Conservation (phyloP, 805 yeast species). For the Schizosaccharomyces cryophilus region DNA sequence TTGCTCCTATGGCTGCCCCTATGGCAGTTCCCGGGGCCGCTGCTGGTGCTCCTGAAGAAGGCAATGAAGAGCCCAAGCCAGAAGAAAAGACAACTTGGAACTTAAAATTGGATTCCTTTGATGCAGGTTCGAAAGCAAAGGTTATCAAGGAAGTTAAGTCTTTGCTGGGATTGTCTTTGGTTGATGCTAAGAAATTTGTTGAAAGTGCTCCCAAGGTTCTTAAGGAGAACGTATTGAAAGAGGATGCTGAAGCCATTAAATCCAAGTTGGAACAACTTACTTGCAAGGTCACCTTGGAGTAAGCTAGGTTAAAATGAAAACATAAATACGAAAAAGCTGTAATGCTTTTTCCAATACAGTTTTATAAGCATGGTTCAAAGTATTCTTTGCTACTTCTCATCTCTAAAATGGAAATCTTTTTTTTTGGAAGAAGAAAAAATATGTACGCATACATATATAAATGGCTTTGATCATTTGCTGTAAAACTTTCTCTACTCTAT, state of each 20-base stretch:
- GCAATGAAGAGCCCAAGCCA: slow-evolving; percentile 47
- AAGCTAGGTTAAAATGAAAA: slow-evolving; percentile 11
- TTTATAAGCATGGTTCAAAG: no score
- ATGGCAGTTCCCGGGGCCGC: slow-evolving; percentile 38
- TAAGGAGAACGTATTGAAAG: slow-evolving; percentile 90
- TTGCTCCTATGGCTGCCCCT: slow-evolving; percentile 55
- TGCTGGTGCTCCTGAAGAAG: slow-evolving; percentile 46
- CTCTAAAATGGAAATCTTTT: no score
- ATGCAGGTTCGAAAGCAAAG: slow-evolving; percentile 88
- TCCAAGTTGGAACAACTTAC: slow-evolving; percentile 80
- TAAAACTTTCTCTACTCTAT: no score
- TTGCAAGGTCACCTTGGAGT: slow-evolving; percentile 78
- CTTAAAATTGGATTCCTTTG: slow-evolving; percentile 78
- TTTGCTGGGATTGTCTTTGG: slow-evolving; percentile 72
- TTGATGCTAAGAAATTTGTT: slow-evolving; percentile 91
- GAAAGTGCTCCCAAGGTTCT: slow-evolving; percentile 91
- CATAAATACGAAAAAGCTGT: neutral
- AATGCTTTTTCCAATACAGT: no score
- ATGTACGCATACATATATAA: no score
- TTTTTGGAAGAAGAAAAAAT: no score
- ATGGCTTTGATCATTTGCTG: no score
- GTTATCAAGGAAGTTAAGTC: slow-evolving; percentile 90
- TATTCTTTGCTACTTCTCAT: no score
- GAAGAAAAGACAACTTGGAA: slow-evolving; percentile 79
- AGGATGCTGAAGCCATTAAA: slow-evolving; percentile 92